These are phyloP conservation scores for Pythium guiyangense DNA, from an alignment of 352 stramenopile genomes.

Conservation along the genomic window DNA sequence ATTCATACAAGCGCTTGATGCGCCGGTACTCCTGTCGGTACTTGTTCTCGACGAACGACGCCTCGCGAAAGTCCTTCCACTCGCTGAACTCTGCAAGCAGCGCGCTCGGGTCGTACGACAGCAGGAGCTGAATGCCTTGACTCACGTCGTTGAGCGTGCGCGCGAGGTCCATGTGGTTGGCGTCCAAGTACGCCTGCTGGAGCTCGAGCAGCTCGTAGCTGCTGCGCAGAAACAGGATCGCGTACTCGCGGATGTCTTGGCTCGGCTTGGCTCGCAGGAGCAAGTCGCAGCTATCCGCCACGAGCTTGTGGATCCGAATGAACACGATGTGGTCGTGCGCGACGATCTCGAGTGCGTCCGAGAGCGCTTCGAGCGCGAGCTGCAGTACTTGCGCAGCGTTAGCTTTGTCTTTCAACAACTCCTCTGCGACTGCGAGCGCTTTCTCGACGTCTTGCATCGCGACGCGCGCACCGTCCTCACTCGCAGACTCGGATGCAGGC, in stretches of 20 bases:
- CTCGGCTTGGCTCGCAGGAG: constrained; percentile 61
- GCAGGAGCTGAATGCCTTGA: constrained; percentile 87
- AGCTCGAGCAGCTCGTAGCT: constrained; percentile 86
- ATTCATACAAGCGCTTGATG: constrained; percentile 91
- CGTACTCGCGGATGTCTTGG: constrained; percentile 75
- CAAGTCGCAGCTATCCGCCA: constrained; percentile 88
- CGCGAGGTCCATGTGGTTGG: constrained; percentile 90
- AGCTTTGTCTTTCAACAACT: constrained; percentile 46
- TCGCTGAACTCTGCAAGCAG: constrained; percentile 84
- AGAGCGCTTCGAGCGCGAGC: constrained; percentile 74
- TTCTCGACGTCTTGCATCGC: constrained; percentile 64
- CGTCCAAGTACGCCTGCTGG: constrained; percentile 76
- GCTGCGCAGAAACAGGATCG: constrained; percentile 84
- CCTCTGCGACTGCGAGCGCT: constrained; percentile 47
- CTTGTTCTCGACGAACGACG: constrained; percentile 85
- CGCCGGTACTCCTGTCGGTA: constrained; percentile 88
- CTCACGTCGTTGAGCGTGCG: constrained; percentile 90
- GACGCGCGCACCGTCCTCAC: constrained; percentile 4
- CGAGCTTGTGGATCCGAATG: constrained; percentile 89
- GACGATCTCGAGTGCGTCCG: constrained; percentile 78
- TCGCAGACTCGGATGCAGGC: constrained; percentile 12
- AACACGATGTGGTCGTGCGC: constrained; percentile 83
- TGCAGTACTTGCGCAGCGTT: constrained; percentile 51
- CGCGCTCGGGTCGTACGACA: constrained; percentile 81
- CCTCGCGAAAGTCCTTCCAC: constrained; percentile 85